Evolutionary conservation across 164 flowering plant species (phyloP), one percentile per base, ranked within the genome.

Genomic region (Litsea cubeba): DNA sequence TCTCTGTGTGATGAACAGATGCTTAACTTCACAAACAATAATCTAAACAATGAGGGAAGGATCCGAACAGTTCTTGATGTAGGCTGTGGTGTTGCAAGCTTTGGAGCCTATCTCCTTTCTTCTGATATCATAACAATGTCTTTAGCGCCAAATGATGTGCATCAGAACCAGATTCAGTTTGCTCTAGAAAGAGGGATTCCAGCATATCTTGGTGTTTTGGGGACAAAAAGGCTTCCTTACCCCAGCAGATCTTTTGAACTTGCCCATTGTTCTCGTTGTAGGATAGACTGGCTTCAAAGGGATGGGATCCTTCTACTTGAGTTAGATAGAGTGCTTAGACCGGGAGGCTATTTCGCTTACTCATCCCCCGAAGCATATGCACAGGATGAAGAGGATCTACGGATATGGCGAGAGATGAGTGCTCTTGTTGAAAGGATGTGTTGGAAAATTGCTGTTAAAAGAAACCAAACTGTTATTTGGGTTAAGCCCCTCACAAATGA

Each of bases 331-430:
- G 25, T 93, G 76, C 95, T 93, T 25, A 84, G 95, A 74, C 98
- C 98, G 22, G 98, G 98, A 74, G 98, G 98, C 70, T 91, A 93
- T 80, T 93, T 93, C 86, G 95, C 93, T 5, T 93, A 93, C 81
- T 93, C 98, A 2, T 93, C 98, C 68, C 98, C 98, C 20, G 98
- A 93, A 83, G 97, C 97, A 70, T 93, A 93, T 87, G 97, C 97
- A 28, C 95, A 91, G 75, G 98, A 93, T 82, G 98, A 90, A 76
- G 93, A 93, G 78, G 90, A 93, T 83, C 88, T 85, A 22, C 84
- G 87, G 73, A 93, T 93, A 51, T 91, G 98, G 98, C 85, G 62
- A 77, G 85, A 86, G 69, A 93, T 93, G 97, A 91, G 98, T 85
- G 88, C 88, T 73, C 92, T 93, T 72, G 98, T 93, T 68, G 89